These are phyloP conservation scores for Amanita thiersii DNA, from an alignment of 768 basidiomycete genomes.

Conservation along the genomic window DNA sequence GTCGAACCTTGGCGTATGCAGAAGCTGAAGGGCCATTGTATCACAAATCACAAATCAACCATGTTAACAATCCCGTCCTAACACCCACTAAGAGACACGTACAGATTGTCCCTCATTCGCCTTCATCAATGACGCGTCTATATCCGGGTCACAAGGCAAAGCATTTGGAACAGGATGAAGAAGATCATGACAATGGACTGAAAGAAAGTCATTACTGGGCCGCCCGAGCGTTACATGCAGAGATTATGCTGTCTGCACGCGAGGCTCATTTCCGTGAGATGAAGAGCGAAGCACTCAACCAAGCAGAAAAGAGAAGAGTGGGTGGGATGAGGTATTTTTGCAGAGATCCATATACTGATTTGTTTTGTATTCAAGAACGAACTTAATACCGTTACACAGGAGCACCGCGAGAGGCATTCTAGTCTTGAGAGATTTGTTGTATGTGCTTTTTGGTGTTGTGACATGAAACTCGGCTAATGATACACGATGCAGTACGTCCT, in stretches of 20 bases:
- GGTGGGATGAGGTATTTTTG: constrained; percentile 13
- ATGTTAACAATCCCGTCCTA: no score
- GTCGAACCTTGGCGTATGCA: constrained; percentile 6
- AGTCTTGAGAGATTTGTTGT: constrained; percentile 29
- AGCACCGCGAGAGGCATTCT: constrained; percentile 39
- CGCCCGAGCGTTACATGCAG: constrained; percentile 55
- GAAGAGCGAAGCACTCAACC: constrained; percentile 26
- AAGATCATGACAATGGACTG: neutral
- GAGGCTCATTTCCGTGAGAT: constrained; percentile 43
- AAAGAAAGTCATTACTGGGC: constrained; percentile 57
- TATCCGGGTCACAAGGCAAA: neutral
- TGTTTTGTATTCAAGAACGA: constrained; percentile 31
- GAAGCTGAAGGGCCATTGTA: constrained; percentile 4
- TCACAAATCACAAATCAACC: neutral
- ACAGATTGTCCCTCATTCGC: no score
- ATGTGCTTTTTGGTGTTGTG: constrained; percentile 2
- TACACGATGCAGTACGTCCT: constrained; percentile 22
- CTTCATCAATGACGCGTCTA: no score
- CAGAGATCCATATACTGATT: neutral
- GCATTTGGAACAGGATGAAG: neutral
- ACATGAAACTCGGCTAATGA: neutral
- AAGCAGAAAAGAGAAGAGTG: constrained; percentile 42
- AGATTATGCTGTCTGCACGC: constrained; percentile 46
- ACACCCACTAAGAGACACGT: no score
- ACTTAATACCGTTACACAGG: constrained; percentile 24